These are phyloP conservation scores for Pestalotiopsis sp. DNA, from an alignment of 2,329 filamentous ascomycete genomes.

Conservation along the genomic window DNA sequence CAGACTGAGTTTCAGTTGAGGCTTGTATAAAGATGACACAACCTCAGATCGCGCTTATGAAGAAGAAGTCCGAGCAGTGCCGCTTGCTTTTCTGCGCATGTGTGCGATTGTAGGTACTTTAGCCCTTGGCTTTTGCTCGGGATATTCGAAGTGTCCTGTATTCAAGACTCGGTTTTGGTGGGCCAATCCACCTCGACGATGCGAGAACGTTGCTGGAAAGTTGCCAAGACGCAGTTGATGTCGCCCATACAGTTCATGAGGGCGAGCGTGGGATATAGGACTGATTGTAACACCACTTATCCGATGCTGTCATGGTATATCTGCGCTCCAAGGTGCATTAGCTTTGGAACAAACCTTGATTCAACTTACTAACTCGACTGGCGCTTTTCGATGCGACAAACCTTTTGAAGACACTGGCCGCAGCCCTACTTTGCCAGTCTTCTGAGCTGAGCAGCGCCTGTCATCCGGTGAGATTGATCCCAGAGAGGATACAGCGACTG, in stretches of 20 bases:
- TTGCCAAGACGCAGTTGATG: not conserved
- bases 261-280: not conserved
- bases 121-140: not conserved
- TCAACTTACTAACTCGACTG: not conserved
- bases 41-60: not conserved
- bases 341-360: not conserved
- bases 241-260: too few species aligned
- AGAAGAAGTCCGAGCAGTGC: not conserved
- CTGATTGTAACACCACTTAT: not conserved
- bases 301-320: not conserved
- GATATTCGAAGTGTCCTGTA: too few species aligned
- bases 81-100: not conserved
- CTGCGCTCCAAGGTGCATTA: not conserved
- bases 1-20: slow-evolving; percentile 8
- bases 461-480: not conserved
- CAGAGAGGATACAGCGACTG: not conserved
- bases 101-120: not conserved
- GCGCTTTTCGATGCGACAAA: not conserved
- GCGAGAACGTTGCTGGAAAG: not conserved
- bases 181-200: too few species aligned
- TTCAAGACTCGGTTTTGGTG: too few species aligned
- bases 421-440: not conserved
- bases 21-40: not conserved
- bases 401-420: not conserved
- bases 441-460: not conserved